Percentiles rank a stretch among this genome's conserved stretches.
phyloP scores from a whole-genome alignment of 345 rosid genomes.

The Noccaea bulbosa region DNA sequence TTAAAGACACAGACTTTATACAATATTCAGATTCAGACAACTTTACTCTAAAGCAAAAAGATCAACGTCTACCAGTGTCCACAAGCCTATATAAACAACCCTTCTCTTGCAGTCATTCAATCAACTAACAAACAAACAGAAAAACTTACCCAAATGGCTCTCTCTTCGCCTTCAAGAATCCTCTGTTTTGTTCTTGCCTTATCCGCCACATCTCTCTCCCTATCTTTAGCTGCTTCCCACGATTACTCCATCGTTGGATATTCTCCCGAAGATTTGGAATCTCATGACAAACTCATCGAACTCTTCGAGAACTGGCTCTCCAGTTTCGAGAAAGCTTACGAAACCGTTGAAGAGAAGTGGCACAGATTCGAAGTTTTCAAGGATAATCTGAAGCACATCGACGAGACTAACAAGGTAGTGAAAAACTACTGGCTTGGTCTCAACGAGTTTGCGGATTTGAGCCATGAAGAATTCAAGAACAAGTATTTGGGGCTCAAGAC shows the following conservation, averaged over 20 bases:
- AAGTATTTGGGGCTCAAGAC: conserved; percentile 61
- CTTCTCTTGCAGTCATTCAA: conserved; percentile 21
- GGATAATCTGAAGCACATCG: conserved; percentile 77
- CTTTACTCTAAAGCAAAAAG: conserved; percentile 43
- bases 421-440: conserved; percentile 75
- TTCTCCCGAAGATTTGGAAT: conserved; percentile 59
- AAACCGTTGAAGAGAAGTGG: conserved; percentile 65
- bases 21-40: conserved; percentile 32
- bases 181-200: conserved; percentile 44
- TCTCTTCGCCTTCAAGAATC: conserved; percentile 41
- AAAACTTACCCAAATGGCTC: conserved; percentile 44
- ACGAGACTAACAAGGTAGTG: conserved; percentile 63
- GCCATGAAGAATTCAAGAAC: conserved; percentile 76
- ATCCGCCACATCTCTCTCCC: conserved; percentile 39
- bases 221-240: conserved; percentile 44
- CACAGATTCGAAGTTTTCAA: conserved; percentile 68
- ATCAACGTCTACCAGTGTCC: conserved; percentile 2
- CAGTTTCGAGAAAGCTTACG: conserved; percentile 61
- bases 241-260: conserved; percentile 78
- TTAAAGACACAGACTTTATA: conserved; percentile 37
- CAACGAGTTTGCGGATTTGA: conserved; percentile 79
- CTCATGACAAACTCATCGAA: conserved; percentile 60
- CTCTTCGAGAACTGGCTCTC: conserved; percentile 79
- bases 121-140: conserved; percentile 6
- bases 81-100: conserved; percentile 37